phyloP scores from a whole-genome alignment of 2,329 filamentous ascomycete species.

The Fusarium incarnatum region DNA sequence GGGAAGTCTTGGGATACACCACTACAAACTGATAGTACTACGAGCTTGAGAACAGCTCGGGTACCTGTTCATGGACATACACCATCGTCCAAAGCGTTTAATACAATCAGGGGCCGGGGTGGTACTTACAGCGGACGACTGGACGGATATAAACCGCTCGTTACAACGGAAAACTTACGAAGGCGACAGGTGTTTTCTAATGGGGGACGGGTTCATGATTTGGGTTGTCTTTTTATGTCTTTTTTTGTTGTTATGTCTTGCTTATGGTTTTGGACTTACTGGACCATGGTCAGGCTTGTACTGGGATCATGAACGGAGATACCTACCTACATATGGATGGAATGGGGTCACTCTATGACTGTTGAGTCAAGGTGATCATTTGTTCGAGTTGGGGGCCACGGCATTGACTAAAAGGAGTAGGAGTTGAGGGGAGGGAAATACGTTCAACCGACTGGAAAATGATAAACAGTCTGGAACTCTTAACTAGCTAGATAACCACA shows the following conservation, averaged over 20 bases:
- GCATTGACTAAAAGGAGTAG: background rate
- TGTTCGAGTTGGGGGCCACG: background rate
- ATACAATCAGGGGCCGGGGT: slow-evolving; percentile 25
- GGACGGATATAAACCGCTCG: slow-evolving; percentile 6
- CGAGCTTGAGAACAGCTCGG: slow-evolving; percentile 23
- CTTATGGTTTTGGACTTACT: background rate
- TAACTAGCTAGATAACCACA: background rate
- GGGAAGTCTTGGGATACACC: slow-evolving; percentile 14
- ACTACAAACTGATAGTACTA: slow-evolving; percentile 14
- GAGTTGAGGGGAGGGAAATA: background rate
- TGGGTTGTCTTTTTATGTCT: slow-evolving; percentile 1
- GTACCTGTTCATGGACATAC: slow-evolving; percentile 39
- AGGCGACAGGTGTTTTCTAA: slow-evolving; percentile 26
- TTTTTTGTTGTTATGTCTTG: slow-evolving; percentile 16
- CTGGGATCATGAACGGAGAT: background rate
- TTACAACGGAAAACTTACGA: slow-evolving; percentile 13
- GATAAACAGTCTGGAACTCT: background rate
- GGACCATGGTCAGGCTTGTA: background rate
- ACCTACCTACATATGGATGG: background rate
- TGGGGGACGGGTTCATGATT: slow-evolving; percentile 7
- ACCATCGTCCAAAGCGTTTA: slow-evolving; percentile 34
- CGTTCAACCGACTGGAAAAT: background rate
- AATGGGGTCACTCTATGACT: background rate
- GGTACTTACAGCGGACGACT: slow-evolving; percentile 12
- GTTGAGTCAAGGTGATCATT: background rate